A percentile compares a stretch with the other conserved stretches of the same genome.
Conservation (phyloP, 1,139 yeast genomes). For the Blastobotrys raffinosifermentans region DNA sequence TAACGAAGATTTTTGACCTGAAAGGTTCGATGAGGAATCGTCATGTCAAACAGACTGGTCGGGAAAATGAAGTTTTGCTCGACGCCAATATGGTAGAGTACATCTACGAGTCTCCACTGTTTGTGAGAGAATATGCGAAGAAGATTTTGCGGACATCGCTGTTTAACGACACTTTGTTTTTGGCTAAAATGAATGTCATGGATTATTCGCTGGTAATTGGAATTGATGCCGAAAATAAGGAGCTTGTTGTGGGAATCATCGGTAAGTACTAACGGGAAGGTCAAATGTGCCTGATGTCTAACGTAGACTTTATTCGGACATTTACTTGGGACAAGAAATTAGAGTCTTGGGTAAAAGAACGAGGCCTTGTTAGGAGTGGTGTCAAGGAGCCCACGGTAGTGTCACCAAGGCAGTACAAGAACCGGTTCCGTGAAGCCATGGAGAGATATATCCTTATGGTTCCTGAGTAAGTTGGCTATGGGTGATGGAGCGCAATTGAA, state of each 20-base stretch:
- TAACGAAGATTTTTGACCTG: constrained; percentile 64
- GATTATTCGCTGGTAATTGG: constrained; percentile 95
- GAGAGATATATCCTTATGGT: constrained; percentile 91
- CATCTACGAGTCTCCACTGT: constrained; percentile 91
- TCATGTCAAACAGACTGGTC: constrained; percentile 94
- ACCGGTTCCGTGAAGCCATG: constrained; percentile 95
- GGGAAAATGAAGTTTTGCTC: constrained; percentile 84
- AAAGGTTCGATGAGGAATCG: constrained; percentile 98
- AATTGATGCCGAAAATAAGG: constrained; percentile 63
- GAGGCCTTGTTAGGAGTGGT: constrained; percentile 77
- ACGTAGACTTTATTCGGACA: constrained; percentile 72
- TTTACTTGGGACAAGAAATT: constrained; percentile 98
- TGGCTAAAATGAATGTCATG: constrained; percentile 98
- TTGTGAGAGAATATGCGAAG: constrained; percentile 90
- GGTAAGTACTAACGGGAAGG: constrained; percentile 30
- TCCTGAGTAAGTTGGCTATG: constrained; percentile 63
- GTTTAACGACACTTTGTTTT: constrained; percentile 89
- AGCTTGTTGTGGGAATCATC: constrained; percentile 86
- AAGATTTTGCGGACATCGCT: constrained; percentile 77
- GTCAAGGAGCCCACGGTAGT: constrained; percentile 95
- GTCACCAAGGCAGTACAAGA: constrained; percentile 92
- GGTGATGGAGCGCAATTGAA: no score
- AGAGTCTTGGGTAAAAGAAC: constrained; percentile 97
- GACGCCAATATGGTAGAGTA: constrained; percentile 99
- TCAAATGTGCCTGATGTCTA: not conserved